phyloP scores from a whole-genome alignment of 1,139 yeast species.

The Magnusiomyces fungicola region DNA sequence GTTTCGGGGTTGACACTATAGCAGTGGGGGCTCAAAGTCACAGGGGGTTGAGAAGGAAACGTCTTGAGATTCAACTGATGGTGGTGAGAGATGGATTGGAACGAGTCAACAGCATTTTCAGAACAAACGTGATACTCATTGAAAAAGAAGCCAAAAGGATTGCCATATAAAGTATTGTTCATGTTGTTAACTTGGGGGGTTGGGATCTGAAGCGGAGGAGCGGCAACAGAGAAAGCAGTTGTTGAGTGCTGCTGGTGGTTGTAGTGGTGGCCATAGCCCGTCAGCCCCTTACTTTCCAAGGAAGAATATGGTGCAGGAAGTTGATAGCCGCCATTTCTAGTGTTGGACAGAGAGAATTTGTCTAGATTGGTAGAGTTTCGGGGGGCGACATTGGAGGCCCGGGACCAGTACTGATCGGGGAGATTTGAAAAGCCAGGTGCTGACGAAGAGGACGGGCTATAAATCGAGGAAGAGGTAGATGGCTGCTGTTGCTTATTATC shows the following conservation, averaged over 20 bases:
- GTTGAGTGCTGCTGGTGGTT: background rate
- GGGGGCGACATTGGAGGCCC: background rate
- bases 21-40: background rate
- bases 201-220: constrained; percentile 1
- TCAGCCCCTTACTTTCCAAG: too few relatives aligned
- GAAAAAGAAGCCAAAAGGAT: constrained; percentile 6
- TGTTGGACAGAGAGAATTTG: background rate
- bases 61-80: background rate
- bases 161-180: background rate
- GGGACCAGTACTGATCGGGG: background rate
- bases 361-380: background rate
- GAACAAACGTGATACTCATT: background rate
- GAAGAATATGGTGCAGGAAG: background rate
- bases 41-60: background rate
- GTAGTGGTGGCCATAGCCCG: background rate
- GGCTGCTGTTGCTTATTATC: too few relatives aligned
- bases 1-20: background rate
- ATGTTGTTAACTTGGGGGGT: background rate
- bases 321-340: too few relatives aligned
- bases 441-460: background rate
- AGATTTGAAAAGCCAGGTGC: background rate
- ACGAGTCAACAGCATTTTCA: constrained; percentile 5
- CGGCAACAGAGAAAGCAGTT: background rate
- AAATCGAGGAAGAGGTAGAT: background rate
- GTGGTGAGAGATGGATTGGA: constrained; percentile 5